Evolutionary conservation across 208 protist species (phyloP).

Genomic region (Trypanosoma melophagium): DNA sequence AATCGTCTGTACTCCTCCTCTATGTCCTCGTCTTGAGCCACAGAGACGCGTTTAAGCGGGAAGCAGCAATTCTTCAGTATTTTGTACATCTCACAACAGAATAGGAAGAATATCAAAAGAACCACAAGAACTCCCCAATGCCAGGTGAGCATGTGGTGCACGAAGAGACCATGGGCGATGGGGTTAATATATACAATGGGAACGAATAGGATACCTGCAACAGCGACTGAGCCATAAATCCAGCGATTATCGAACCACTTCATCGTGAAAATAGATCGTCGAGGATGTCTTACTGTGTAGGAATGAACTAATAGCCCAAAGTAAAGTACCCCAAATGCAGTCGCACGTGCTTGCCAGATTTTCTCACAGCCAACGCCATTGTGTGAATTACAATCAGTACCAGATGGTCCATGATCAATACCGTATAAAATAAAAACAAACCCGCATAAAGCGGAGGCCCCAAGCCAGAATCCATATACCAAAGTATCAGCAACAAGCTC

Average conservation of each 20-base stretch:
- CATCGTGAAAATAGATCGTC: constrained; percentile 79
- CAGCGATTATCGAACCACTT: constrained; percentile 87
- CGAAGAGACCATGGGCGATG: constrained; percentile 69
- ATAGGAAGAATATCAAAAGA: constrained; percentile 54
- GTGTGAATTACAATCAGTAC: constrained; percentile 64
- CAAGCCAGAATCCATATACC: constrained; percentile 85
- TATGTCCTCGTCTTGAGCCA: constrained; percentile 34
- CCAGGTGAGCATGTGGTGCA: constrained; percentile 85
- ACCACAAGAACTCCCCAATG: constrained; percentile 77
- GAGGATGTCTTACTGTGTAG: constrained; percentile 85
- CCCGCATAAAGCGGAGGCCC: constrained; percentile 46
- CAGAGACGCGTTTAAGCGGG: constrained; percentile 43
- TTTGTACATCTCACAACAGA: constrained; percentile 76
- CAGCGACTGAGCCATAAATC: constrained; percentile 61
- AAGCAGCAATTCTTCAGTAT: constrained; percentile 84
- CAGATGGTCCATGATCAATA: constrained; percentile 54
- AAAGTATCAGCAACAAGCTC: constrained; percentile 83
- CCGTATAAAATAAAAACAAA: constrained; percentile 76
- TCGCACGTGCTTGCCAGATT: constrained; percentile 78
- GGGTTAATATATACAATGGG: constrained; percentile 78
- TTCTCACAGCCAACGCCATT: constrained; percentile 43
- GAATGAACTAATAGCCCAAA: constrained; percentile 88
- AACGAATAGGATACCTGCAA: constrained; percentile 61
- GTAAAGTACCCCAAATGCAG: constrained; percentile 82
- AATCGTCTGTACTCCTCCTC: constrained; percentile 72